phyloP scores from a whole-genome alignment of 805 yeast species.

The Zygosaccharomyces pseudorouxii region DNA sequence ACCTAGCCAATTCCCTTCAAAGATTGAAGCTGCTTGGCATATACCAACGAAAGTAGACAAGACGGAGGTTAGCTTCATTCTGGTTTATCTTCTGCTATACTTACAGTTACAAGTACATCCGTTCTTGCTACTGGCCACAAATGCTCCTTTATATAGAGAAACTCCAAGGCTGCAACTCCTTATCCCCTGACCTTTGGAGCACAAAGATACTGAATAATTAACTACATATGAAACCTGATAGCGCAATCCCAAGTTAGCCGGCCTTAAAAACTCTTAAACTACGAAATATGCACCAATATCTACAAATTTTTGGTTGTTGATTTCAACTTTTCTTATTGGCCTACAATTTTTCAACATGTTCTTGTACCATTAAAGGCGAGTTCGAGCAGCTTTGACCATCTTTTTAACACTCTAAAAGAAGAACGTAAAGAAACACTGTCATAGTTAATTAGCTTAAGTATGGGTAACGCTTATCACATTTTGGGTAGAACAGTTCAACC shows the following conservation, averaged over 20 bases:
- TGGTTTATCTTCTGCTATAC: not conserved
- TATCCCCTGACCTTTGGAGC: not conserved
- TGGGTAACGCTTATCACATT: constrained; percentile 83
- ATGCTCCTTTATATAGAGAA: not conserved
- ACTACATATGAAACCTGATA: not conserved
- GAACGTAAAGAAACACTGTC: not conserved
- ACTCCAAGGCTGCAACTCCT: constrained; percentile 1
- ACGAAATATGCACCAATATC: not conserved
- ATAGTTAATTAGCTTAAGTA: constrained; percentile 29
- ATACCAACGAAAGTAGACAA: not conserved
- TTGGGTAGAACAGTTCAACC: constrained; percentile 82
- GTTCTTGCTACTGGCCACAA: not conserved
- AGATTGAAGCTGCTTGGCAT: not conserved
- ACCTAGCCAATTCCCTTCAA: not conserved
- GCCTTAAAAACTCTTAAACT: not conserved
- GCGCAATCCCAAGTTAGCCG: not conserved
- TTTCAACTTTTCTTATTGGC: constrained; percentile 1
- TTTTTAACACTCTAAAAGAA: not conserved
- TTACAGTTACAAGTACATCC: too few relatives aligned
- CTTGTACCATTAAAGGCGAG: constrained; percentile 3
- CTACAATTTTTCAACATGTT: not conserved
- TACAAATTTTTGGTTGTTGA: not conserved
- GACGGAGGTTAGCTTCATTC: not conserved
- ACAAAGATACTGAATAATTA: not conserved
- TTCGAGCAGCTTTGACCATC: constrained; percentile 1